Conservation (phyloP, 2,329 filamentous ascomycete genomes). For the Colletotrichum agaves region DNA sequence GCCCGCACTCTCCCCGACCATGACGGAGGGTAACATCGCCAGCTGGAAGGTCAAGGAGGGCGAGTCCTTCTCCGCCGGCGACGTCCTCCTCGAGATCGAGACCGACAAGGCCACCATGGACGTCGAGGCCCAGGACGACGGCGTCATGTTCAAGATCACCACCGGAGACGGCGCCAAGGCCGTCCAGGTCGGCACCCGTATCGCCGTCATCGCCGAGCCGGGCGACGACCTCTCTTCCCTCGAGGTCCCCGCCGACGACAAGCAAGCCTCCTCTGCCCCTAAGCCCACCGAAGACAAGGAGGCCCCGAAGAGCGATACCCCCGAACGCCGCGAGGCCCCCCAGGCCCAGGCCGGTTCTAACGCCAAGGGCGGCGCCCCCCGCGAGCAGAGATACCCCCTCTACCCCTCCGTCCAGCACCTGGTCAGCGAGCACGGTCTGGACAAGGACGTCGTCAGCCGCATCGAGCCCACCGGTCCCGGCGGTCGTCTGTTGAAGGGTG, state of each 20-base stretch:
- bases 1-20: constrained; percentile 90
- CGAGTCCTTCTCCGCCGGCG: constrained; percentile 82
- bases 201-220: constrained; percentile 83
- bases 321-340: constrained; percentile 31
- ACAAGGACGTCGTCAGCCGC: constrained; percentile 78
- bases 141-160: constrained; percentile 85
- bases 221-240: constrained; percentile 82
- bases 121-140: constrained; percentile 91
- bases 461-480: constrained; percentile 90
- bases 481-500: constrained; percentile 92
- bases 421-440: constrained; percentile 81
- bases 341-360: constrained; percentile 41
- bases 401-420: constrained; percentile 87
- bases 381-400: constrained; percentile 76
- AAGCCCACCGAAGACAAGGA: constrained; percentile 43
- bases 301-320: constrained; percentile 38
- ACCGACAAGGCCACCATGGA: constrained; percentile 97
- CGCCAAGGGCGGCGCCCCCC: constrained; percentile 51
- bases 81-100: constrained; percentile 91
- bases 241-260: constrained; percentile 78
- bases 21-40: constrained; percentile 92
- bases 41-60: constrained; percentile 90
- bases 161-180: constrained; percentile 78
- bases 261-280: constrained; percentile 52
- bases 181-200: constrained; percentile 81